Conservation (phyloP, 2,329 filamentous ascomycete species). For the Diplodia scrobiculata region DNA sequence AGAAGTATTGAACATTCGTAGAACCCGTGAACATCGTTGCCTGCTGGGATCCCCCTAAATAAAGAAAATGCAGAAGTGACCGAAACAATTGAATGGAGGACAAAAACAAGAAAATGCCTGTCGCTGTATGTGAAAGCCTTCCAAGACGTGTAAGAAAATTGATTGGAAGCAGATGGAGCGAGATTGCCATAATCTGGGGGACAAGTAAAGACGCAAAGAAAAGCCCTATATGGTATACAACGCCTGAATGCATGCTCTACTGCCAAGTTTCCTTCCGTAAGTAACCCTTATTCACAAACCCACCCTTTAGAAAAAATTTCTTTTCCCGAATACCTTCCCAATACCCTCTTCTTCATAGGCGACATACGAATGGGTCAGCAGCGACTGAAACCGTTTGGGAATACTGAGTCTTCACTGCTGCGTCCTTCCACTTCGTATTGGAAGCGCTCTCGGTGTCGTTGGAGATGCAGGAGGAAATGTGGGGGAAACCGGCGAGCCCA, state of each 20-base stretch:
- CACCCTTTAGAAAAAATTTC: background rate
- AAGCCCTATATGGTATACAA: constrained; percentile 28
- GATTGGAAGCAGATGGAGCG: constrained; percentile 2
- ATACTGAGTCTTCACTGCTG: background rate
- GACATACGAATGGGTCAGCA: background rate
- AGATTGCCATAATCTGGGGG: background rate
- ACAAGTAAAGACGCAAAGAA: background rate
- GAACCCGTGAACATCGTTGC: constrained; percentile 15
- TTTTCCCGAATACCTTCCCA: background rate
- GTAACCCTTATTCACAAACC: constrained; percentile 17
- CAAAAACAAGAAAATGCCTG: background rate
- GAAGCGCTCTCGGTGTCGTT: constrained; percentile 16
- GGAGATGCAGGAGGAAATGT: constrained; percentile 1
- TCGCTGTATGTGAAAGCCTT: background rate
- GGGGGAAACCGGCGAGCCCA: constrained; percentile 10
- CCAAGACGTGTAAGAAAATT: background rate
- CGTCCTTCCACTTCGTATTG: constrained; percentile 1
- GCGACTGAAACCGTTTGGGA: background rate
- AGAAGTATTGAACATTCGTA: background rate
- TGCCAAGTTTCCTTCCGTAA: background rate
- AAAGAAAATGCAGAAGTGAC: background rate
- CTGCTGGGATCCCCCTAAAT: background rate
- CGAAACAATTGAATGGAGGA: background rate
- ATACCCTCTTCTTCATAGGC: background rate
- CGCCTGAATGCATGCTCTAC: constrained; percentile 27